Evolutionary conservation across 2,329 filamentous ascomycete genomes (phyloP), one percentile per base, ranked within the genome.

Genomic region (Colletotrichum simmondsii): DNA sequence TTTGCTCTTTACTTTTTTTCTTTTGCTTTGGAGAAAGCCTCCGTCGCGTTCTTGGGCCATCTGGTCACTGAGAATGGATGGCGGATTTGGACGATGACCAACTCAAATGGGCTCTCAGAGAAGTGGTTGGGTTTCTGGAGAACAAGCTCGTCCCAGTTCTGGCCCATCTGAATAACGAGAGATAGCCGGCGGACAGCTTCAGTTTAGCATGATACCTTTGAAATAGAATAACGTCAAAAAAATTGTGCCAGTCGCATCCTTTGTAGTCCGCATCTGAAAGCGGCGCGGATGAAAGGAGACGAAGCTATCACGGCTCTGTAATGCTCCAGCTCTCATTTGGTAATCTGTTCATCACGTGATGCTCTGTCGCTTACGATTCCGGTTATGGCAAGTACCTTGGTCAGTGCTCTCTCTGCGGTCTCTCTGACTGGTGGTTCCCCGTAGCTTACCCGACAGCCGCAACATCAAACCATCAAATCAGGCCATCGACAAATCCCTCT

Each of bases 401-500:
- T 73, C 70, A 68, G 62, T 66, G 72, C 72, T 72, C 69, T 49
- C 37, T 19, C 37, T 42, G 6, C 6, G 37, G 14, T 19, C 5
- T 16, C 72, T 63, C 63, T 30, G 49, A 71, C 65, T 53, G 72
- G 70, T 53, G 6, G 42, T 49, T 49, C 60, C 63, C 74, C 58
- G 70, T 71, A 71, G 37, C 66, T 70, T 72, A 72, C 70, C 70
- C 70, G 70, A 70, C 66, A 74, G 74, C 63, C 68, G 74, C 68
- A 74, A 75, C 76, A 75, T 78, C 78, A 79, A 77, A 77, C 75
- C 77, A 78, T 78, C 83, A 82, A 83, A 85, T 85, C 85, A 85
- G 83, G 80, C 83, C 83, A 85, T 84, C 79, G 80, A 82, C 84
- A 86, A 86, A 86, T 85, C 84, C 85, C 83, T 84, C 83, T 80